Conservation (phyloP, 176 grass and related monocot genomes). For the Hyparrhenia diplandra region DNA sequence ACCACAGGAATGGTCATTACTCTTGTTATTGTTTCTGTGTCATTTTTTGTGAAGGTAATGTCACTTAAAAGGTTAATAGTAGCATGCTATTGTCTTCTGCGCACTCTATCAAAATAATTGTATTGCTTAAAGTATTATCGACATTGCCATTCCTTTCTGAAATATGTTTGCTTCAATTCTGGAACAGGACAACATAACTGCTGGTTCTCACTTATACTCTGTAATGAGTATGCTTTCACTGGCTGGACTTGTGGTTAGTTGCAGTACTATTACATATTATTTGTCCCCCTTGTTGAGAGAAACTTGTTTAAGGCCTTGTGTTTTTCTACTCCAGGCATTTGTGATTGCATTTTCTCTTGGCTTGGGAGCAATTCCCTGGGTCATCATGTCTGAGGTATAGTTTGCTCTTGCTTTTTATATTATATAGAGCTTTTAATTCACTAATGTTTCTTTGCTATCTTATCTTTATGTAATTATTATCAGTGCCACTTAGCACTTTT, state of each 20-base stretch:
- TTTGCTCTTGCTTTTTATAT: neutral
- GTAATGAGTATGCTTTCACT: slow-evolving; percentile 81
- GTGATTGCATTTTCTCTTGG: slow-evolving; percentile 91
- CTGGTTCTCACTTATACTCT: slow-evolving; percentile 60
- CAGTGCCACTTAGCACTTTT: too few species aligned
- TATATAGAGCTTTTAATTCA: neutral
- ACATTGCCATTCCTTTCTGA: slow-evolving; percentile 11
- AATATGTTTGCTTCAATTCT: slow-evolving; percentile 13
- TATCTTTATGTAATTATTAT: too few species aligned
- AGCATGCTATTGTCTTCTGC: neutral
- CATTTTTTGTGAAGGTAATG: slow-evolving; percentile 90
- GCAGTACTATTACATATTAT: neutral
- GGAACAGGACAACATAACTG: slow-evolving; percentile 57
- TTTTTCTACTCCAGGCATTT: slow-evolving; percentile 55
- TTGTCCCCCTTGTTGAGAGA: neutral
- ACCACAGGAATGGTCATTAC: slow-evolving; percentile 63
- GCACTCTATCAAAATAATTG: neutral
- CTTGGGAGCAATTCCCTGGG: slow-evolving; percentile 97
- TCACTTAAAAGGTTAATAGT: neutral
- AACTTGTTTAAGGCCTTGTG: slow-evolving; percentile 13
- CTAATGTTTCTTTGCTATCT: neutral
- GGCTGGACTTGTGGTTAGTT: slow-evolving; percentile 91
- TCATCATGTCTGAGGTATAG: slow-evolving; percentile 99
- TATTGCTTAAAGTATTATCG: neutral
- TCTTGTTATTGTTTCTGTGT: slow-evolving; percentile 72